Evolutionary conservation across 495 filamentous ascomycete species (phyloP).

Genomic region (Polyplosphaeria fusca): DNA sequence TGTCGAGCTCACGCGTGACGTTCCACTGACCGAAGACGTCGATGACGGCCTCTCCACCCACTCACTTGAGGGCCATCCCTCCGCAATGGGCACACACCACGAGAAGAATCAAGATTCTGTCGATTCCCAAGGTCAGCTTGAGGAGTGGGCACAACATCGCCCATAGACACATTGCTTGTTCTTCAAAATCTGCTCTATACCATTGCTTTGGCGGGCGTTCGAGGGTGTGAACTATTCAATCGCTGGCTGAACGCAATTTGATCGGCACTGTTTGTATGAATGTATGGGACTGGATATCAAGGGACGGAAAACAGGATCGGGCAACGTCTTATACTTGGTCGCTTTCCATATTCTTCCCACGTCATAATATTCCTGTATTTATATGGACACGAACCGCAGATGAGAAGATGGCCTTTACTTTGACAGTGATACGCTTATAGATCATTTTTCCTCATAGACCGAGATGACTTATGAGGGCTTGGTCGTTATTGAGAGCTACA

Average conservation of each 20-base stretch:
- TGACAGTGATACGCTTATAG: neutral
- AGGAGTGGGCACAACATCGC: slow-evolving; percentile 27
- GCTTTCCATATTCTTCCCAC: too few relatives aligned
- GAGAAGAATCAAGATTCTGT: slow-evolving; percentile 35
- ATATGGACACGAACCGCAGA: too few relatives aligned
- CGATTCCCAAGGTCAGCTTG: slow-evolving; percentile 25
- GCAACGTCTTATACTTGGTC: too few relatives aligned
- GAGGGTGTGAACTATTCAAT: too few relatives aligned
- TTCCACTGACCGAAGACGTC: slow-evolving; percentile 42
- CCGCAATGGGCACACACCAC: slow-evolving; percentile 12
- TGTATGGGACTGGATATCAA: neutral
- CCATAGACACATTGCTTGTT: slow-evolving; percentile 1
- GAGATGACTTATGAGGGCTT: too few relatives aligned
- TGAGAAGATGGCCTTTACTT: too few relatives aligned
- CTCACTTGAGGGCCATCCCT: slow-evolving; percentile 14
- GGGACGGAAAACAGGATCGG: neutral
- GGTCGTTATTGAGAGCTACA: too few relatives aligned
- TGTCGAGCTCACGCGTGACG: slow-evolving; percentile 85
- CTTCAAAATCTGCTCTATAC: slow-evolving; percentile 18
- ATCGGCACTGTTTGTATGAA: too few relatives aligned
- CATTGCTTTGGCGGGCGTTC: slow-evolving; percentile 21
- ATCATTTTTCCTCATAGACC: neutral
- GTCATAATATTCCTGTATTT: neutral
- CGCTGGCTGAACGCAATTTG: too few relatives aligned
- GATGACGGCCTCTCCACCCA: slow-evolving; percentile 29